Base-by-base conservation (phyloP, 1,139 yeast species). In the Debaryomyces robertsiae region DNA sequence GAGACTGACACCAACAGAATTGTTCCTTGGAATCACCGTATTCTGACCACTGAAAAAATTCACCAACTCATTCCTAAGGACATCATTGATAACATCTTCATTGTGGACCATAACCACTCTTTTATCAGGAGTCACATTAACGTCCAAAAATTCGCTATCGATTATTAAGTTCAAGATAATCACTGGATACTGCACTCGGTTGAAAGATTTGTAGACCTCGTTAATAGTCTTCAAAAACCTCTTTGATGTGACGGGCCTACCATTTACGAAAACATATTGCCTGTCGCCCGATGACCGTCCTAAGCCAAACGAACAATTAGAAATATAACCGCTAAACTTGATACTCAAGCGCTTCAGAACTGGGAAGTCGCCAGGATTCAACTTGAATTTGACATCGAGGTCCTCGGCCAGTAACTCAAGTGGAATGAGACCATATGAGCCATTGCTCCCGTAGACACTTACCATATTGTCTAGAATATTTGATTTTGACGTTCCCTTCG, bases 101-200 rank as follows among this genome's bases (percentile, higher is more conserved):
- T 80, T 73, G 42, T 84, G 91, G 1, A 93, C 57, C 50, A 88
- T 56, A 2, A 93, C 71, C 2, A 81, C 77, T 35, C 94, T 69
- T 57, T 93, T 93, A 57, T 93, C 97, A 0, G 98, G 98, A 0
- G 96, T 82, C 1, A 94, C 84, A 60, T 93, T 93, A 14, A 93
- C 74, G 63, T 93, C 99, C 27, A 87, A 60, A 16, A 70, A 65
- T 16, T 60, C 54, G 0, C 84, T 71, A 32, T 75, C 73, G 9
- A 89, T 59, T 7, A 57, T 55, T 27, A 93, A 51, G 58, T 94
- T 74, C 2, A 88, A 54, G 1, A 90, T 67, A 39, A 86, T 71
- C n/a, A 80, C 77, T 0, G 98, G 98, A 41, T 58, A 73, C 54
- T 90, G 96, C 4, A 82, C 70, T 49, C 80, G 76, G 52, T 89